These are phyloP conservation scores for Jamesozyma jinghongensis DNA, from an alignment of 805 yeast genomes.

Conservation along the genomic window DNA sequence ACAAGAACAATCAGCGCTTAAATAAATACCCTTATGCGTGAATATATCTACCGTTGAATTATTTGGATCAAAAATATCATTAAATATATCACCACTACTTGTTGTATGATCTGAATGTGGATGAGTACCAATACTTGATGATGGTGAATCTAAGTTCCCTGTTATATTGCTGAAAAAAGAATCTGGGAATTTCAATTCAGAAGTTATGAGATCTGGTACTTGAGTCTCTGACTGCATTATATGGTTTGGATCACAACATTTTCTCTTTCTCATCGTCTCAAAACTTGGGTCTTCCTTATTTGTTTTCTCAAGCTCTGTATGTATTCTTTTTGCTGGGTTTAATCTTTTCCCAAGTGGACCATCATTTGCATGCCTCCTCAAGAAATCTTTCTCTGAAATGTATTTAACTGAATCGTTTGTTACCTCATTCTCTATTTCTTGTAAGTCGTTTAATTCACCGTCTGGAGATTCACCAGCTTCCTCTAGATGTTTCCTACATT, in stretches of 20 bases:
- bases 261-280: not conserved
- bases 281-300: not conserved
- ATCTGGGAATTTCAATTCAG: not conserved
- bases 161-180: not conserved
- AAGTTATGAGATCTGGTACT: not conserved
- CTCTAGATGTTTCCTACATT: not conserved
- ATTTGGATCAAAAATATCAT: conserved; percentile 7
- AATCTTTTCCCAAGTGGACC: not conserved
- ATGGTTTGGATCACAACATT: conserved; percentile 9
- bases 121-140: not conserved
- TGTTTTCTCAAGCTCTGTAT: not conserved
- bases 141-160: not conserved
- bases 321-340: no score
- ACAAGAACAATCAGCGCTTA: conserved; percentile 30
- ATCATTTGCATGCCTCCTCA: conserved; percentile 10
- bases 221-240: not conserved
- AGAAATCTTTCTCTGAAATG: conserved; percentile 23
- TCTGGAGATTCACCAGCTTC: not conserved
- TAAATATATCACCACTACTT: not conserved
- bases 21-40: conserved; percentile 26
- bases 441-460: not conserved
- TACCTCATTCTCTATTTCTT: no score
- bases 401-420: conserved; percentile 7
- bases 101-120: not conserved
- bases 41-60: conserved; percentile 23